These are phyloP conservation scores for Starmerella khaoyaiensis DNA, from an alignment of 805 yeast species.

Conservation along the genomic window DNA sequence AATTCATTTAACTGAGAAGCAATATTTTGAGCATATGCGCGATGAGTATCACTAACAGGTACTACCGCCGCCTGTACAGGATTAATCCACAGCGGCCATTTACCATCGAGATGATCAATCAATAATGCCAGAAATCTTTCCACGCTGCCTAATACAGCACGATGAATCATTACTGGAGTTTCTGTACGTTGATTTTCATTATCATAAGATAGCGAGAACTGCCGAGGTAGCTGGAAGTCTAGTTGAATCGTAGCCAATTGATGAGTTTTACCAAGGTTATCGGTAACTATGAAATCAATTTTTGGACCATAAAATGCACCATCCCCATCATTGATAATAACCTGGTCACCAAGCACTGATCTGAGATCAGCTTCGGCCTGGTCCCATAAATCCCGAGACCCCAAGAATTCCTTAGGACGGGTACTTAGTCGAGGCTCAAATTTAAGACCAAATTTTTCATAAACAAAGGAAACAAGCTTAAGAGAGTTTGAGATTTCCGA, in stretches of 20 bases:
- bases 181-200: slow-evolving; percentile 31
- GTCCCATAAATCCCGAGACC: slow-evolving; percentile 67
- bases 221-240: slow-evolving; percentile 84
- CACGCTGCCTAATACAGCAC: slow-evolving; percentile 90
- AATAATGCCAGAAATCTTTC: slow-evolving; percentile 86
- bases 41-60: slow-evolving; percentile 53
- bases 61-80: slow-evolving; percentile 81
- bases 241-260: slow-evolving; percentile 93
- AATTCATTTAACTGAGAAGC: slow-evolving; percentile 50
- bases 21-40: slow-evolving; percentile 40
- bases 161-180: slow-evolving; percentile 85
- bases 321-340: slow-evolving; percentile 77
- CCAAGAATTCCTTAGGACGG: slow-evolving; percentile 69
- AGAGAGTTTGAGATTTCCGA: slow-evolving; percentile 62
- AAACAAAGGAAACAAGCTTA: slow-evolving; percentile 60
- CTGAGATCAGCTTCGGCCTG: slow-evolving; percentile 60
- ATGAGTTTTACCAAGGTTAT: slow-evolving; percentile 66
- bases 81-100: slow-evolving; percentile 96
- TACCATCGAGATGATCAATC: slow-evolving; percentile 79
- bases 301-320: slow-evolving; percentile 72
- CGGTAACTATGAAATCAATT: slow-evolving; percentile 73
- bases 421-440: slow-evolving; percentile 68
- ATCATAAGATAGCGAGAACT: slow-evolving; percentile 63
- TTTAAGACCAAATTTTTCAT: slow-evolving; percentile 50
- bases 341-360: slow-evolving; percentile 44